These are phyloP conservation scores for Lentinula novae-zelandiae DNA, from an alignment of 1,284 basidiomycete species.

Conservation along the genomic window DNA sequence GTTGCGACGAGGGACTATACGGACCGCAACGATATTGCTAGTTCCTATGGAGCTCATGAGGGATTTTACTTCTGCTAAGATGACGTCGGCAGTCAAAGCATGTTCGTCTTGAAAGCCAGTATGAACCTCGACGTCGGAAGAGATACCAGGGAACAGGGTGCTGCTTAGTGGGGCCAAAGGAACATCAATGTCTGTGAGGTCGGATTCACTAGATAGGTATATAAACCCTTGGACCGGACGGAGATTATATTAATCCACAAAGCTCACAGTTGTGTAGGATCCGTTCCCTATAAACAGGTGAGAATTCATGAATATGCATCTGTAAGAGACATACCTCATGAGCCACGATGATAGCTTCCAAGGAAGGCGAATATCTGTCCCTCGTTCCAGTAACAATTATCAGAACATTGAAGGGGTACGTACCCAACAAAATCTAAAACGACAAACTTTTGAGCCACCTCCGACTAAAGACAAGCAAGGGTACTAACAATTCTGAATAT, in stretches of 20 bases:
- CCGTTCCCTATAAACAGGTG: conserved; percentile 32
- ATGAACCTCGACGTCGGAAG: conserved; percentile 45
- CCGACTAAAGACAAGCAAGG: not conserved
- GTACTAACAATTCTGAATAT: conserved; percentile 30
- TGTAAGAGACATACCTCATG: conserved; percentile 30
- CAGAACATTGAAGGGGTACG: not conserved
- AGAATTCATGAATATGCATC: not conserved
- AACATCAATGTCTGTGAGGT: conserved; percentile 47
- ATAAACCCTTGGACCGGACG: not conserved
- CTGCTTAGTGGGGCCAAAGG: conserved; percentile 32
- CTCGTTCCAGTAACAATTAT: not conserved
- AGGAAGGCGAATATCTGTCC: not conserved
- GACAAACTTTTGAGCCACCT: not conserved
- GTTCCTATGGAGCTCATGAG: conserved; percentile 31
- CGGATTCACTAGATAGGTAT: conserved; percentile 30
- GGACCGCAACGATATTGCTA: conserved; percentile 32
- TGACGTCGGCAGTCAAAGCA: conserved; percentile 33
- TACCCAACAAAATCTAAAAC: conserved; percentile 45
- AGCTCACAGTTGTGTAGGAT: conserved; percentile 39
- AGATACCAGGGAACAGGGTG: conserved; percentile 52
- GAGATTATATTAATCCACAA: not conserved
- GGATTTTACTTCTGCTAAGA: conserved; percentile 35
- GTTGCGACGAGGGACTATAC: conserved; percentile 12
- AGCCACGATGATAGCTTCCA: conserved; percentile 40
- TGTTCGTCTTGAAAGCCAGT: conserved; percentile 49